Evolutionary conservation across 2,329 filamentous ascomycete genomes (phyloP).

Genomic region (Verticillium dahliae): DNA sequence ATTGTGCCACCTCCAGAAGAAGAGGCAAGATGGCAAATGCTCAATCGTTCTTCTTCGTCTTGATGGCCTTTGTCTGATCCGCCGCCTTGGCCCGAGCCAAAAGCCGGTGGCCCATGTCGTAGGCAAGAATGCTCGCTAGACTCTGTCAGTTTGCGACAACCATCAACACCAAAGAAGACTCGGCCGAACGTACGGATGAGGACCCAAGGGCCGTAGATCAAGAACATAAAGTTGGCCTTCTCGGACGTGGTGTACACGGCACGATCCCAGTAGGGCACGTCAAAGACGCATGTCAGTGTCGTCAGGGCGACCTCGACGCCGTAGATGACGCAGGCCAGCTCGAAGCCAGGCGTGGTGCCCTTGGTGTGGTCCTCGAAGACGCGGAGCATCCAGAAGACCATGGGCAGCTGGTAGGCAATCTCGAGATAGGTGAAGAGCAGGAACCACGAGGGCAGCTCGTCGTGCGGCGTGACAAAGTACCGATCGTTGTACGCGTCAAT

Average conservation of each 20-base stretch:
- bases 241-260: constrained; percentile 33
- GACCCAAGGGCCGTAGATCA: constrained; percentile 45
- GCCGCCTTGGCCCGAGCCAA: constrained; percentile 30
- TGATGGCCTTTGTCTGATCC: constrained; percentile 5
- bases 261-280: constrained; percentile 42
- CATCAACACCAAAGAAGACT: not conserved
- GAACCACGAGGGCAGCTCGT: constrained; percentile 40
- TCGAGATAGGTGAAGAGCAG: constrained; percentile 43
- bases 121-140: constrained; percentile 41
- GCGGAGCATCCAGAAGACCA: constrained; percentile 39
- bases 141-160: not conserved
- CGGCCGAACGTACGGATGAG: constrained; percentile 40
- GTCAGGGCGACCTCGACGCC: constrained; percentile 45
- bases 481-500: constrained; percentile 44
- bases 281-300: constrained; percentile 42
- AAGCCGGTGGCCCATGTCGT: constrained; percentile 50
- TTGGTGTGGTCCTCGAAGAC: constrained; percentile 22
- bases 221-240: constrained; percentile 39
- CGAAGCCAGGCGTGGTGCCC: constrained; percentile 27
- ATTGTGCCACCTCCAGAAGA: not conserved
- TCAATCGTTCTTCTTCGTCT: constrained; percentile 35
- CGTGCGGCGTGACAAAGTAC: constrained; percentile 34
- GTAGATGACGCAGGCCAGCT: constrained; percentile 46
- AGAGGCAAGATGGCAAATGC: not conserved
- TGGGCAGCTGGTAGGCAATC: constrained; percentile 41